Evolutionary conservation across 1,139 yeast species (phyloP).

Genomic region (Yamadazyma jaroonii): DNA sequence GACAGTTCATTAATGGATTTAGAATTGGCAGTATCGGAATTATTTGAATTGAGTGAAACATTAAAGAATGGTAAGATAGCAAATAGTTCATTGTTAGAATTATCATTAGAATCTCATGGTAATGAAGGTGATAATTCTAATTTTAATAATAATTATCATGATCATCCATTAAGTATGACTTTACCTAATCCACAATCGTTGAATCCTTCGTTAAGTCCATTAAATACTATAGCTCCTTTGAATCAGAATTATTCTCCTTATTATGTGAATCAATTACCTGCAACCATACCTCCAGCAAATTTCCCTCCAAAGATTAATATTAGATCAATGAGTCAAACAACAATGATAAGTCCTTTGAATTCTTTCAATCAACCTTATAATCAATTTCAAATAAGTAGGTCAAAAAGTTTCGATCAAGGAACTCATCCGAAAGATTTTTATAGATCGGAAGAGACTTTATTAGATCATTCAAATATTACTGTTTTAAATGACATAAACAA

Average conservation of each 20-base stretch:
- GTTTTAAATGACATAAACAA: neutral
- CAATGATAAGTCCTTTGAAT: too few relatives aligned
- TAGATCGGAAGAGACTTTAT: neutral
- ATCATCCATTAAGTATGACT: neutral
- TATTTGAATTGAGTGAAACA: slow-evolving; percentile 32
- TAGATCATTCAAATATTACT: neutral
- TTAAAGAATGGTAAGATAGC: slow-evolving; percentile 28
- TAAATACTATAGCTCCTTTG: neutral
- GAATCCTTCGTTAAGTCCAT: neutral
- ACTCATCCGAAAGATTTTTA: too few relatives aligned
- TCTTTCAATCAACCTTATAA: too few relatives aligned
- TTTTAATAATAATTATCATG: neutral
- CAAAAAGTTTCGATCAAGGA: too few relatives aligned
- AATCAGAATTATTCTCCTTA: neutral
- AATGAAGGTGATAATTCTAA: neutral
- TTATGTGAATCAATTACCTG: neutral
- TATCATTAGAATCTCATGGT: slow-evolving; percentile 4
- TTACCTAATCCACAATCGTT: neutral
- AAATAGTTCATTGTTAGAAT: slow-evolving; percentile 12
- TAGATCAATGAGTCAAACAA: too few relatives aligned
- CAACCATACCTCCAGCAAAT: too few relatives aligned
- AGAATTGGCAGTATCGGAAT: slow-evolving; percentile 27
- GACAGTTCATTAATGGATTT: slow-evolving; percentile 24
- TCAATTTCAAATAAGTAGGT: too few relatives aligned
- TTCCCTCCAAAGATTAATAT: too few relatives aligned